Base-by-base conservation (phyloP, 495 filamentous ascomycete species). In the Bryoglossum gracile region DNA sequence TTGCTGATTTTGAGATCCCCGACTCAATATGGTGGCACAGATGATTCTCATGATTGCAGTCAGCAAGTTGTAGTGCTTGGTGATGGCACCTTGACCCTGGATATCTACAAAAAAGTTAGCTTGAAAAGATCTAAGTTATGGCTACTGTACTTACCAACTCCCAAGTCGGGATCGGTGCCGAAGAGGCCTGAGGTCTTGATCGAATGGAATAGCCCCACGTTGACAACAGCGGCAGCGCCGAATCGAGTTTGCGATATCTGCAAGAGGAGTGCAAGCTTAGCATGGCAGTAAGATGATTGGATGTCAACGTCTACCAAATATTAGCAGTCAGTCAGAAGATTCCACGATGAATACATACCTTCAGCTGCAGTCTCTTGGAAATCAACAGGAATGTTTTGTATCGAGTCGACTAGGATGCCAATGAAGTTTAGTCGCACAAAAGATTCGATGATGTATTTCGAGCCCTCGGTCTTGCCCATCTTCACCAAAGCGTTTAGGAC, bases 101-200 rank as follows among this genome's bases (percentile, higher is more conserved):
- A 56, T 58, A 47, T 58, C 80, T 60, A 83, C 77, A 51, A 80
- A 79, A 76, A 13, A 30, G 42, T 38, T 39, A 54, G 33, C 13
- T 19, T 33, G 1, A 30, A 9, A 24, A 48, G n/a, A 35, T 42
- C 28, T 4, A 40, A 38, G 18, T 50, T 40, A n/a, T 62, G 48
- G 32, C 64, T 49, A 33, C 60, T 42, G 36, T 32, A 69, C 79
- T 59, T 54, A 86, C 83, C 81, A 52, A 90, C 75, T 21, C 89
- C 88, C 49, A 97, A 78, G 64, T 99, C 92, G 4, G 94, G 91
- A 65, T 99, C 92, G 18, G 82, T 82, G n/a, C 81, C 76, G 62
- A 97, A 97, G 10, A 95, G 70, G 8, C 78, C 74, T 3, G 89
- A 92, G 19, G 83, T 76, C 17, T 82, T 83, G 19, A 95, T 73